A percentile compares a stretch with the other conserved stretches of the same genome.
Conservation (phyloP, 2,329 filamentous ascomycete genomes). For the Penicillium verrucosum region DNA sequence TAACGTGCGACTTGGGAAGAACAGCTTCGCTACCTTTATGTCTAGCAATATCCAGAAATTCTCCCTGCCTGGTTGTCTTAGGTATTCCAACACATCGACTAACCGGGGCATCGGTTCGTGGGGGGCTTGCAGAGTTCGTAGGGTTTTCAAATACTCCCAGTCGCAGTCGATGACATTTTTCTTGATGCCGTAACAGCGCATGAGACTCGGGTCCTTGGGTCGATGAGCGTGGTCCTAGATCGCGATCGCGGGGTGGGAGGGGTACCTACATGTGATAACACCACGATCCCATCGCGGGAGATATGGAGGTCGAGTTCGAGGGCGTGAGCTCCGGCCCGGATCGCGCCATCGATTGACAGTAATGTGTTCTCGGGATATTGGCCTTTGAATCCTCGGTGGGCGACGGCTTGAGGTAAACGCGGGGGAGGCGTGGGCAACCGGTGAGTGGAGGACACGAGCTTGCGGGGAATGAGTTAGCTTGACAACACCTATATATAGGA, state of each 20-base stretch:
- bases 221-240: conserved; percentile 2
- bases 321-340: conserved; percentile 71
- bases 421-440: not conserved
- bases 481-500: not conserved
- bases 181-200: conserved; percentile 76
- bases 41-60: conserved; percentile 80
- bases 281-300: conserved; percentile 75
- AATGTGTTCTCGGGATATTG: conserved; percentile 83
- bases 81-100: conserved; percentile 67
- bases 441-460: conserved; percentile 17
- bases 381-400: conserved; percentile 57
- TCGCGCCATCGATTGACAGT: conserved; percentile 70
- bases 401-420: conserved; percentile 37
- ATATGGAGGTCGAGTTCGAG: conserved; percentile 88
- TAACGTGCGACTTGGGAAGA: no score
- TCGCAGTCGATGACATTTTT: conserved; percentile 70
- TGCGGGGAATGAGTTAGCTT: conserved; percentile 1
- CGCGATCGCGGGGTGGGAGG: not conserved
- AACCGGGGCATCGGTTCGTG: conserved; percentile 71
- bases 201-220: conserved; percentile 67
- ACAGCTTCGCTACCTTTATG: conserved; percentile 63
- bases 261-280: conserved; percentile 70
- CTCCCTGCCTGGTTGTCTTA: conserved; percentile 62
- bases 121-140: conserved; percentile 66
- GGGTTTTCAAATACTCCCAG: conserved; percentile 67